Base-by-base conservation (phyloP, 495 filamentous ascomycete genomes). In the Tetracladium marchalianum region DNA sequence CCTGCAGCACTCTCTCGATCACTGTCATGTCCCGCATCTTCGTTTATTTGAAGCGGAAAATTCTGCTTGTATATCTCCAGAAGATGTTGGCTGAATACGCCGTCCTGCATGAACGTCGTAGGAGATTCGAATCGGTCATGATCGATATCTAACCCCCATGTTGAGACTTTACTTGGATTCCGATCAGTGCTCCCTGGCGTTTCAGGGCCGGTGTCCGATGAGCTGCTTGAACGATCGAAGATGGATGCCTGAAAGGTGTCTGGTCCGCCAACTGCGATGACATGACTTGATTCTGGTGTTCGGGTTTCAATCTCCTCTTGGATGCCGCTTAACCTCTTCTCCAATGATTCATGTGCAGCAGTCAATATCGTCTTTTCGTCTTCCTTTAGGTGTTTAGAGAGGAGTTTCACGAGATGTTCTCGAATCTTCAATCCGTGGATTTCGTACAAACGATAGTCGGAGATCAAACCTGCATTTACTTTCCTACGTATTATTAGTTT, bases 211-310 rank as follows among this genome's bases (percentile, higher is more conserved):
- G 61, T 62, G 32, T 77, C 73, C 0, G 82, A 84, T 7, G 73
- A 73, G 58, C 80, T 84, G 46, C 78, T 85, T 1, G 79, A 76
- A 15, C 80, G 70, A 56, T 87, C 82, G 52, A 88, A 88, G 4
- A 88, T 80, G 0, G 84, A 87, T 3, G 73, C 69, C 33, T 78
- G 64, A 34, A 58, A 62, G 7, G 58, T 56, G 17, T 70, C 70
- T 5, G 63, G 69, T 3, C 64, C 68, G 11, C 70, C 59, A 33
- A 62, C 70, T 39, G 57, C 52, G 41, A 62, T 72, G 66, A 53
- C 66, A 69, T 41, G 63, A 76, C 43, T 62, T 68, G 52, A 59
- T 72, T 55, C 74, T 64, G 12, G 74, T 62, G 68, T 69, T 27
- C 77, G 66, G 18, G 67, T 61, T 12, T 78, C 73, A 34, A 87